These are phyloP conservation scores for Acacia pycnantha DNA, from an alignment of 331 rosid genomes.

Conservation along the genomic window DNA sequence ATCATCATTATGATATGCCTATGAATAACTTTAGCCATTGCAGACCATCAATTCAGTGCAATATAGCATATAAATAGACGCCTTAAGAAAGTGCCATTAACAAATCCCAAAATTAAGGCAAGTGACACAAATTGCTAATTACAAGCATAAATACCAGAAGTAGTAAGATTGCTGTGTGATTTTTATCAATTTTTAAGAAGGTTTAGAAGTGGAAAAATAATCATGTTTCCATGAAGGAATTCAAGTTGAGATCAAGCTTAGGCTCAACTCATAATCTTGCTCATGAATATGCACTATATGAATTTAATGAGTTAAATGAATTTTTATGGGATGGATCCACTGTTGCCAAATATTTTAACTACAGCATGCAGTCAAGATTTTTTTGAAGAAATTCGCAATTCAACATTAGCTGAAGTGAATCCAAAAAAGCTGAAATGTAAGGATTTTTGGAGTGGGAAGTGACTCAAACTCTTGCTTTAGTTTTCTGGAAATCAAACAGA, in stretches of 20 bases:
- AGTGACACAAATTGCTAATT: background rate
- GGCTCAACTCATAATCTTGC: background rate
- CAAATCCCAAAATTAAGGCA: background rate
- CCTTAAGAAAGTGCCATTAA: background rate
- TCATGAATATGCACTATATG: background rate
- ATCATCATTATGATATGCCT: constrained; percentile 21
- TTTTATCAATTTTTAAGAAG: background rate
- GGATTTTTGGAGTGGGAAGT: background rate
- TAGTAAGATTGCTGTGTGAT: background rate
- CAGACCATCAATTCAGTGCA: too few relatives aligned
- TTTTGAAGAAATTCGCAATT: too few relatives aligned
- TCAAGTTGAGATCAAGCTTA: background rate
- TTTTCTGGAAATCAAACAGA: too few relatives aligned
- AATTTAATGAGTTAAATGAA: background rate
- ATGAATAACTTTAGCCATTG: background rate
- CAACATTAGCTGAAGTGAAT: background rate
- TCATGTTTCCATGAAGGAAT: background rate
- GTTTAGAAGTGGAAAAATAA: background rate
- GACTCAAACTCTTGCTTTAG: too few relatives aligned
- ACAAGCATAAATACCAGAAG: background rate
- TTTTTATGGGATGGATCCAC: background rate
- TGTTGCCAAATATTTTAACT: too few relatives aligned
- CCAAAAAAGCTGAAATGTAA: background rate
- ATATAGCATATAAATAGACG: background rate
- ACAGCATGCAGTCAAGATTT: background rate